Conservation (phyloP, 2,329 filamentous ascomycete genomes). For the Pseudogymnoascus sp. region DNA sequence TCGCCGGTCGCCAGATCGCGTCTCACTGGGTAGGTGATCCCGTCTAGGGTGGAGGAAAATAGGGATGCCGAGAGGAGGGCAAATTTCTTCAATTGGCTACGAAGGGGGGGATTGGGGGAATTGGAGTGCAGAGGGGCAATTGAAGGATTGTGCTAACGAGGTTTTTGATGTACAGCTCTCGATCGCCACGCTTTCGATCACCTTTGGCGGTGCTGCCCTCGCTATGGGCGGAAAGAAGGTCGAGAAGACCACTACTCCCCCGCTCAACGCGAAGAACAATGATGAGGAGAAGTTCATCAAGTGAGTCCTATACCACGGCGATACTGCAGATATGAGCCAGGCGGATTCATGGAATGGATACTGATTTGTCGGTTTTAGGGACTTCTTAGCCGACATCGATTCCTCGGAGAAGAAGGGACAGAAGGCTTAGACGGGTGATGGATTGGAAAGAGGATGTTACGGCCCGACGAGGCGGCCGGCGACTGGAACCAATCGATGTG, state of each 20-base stretch:
- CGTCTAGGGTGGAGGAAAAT: background rate
- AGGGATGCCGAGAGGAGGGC: background rate
- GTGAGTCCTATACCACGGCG: background rate
- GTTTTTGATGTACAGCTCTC: conserved; percentile 8
- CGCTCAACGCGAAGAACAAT: conserved; percentile 9
- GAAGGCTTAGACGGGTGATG: background rate
- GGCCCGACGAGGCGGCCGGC: conserved; percentile 5
- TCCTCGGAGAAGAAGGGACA: conserved; percentile 11
- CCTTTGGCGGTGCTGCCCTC: conserved; percentile 10
- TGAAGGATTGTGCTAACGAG: background rate
- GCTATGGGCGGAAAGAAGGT: conserved; percentile 10
- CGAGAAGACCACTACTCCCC: background rate
- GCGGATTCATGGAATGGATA: too few relatives aligned
- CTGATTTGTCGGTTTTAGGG: background rate
- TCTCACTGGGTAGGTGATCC: conserved; percentile 9
- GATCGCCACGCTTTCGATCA: conserved; percentile 7
- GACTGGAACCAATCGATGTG: conserved; percentile 9
- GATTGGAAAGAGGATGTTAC: background rate
- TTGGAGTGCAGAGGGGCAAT: background rate
- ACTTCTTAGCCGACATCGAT: conserved; percentile 9
- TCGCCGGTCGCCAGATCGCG: conserved; percentile 12
- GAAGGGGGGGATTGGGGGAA: background rate
- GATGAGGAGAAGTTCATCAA: conserved; percentile 14
- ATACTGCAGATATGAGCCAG: too few relatives aligned
- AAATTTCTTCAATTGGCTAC: conserved; percentile 3